Evolutionary conservation across 139 green algal species (phyloP), one percentile per base, ranked within the genome.

Genomic region (Limnomonas spitsbergensis): DNA sequence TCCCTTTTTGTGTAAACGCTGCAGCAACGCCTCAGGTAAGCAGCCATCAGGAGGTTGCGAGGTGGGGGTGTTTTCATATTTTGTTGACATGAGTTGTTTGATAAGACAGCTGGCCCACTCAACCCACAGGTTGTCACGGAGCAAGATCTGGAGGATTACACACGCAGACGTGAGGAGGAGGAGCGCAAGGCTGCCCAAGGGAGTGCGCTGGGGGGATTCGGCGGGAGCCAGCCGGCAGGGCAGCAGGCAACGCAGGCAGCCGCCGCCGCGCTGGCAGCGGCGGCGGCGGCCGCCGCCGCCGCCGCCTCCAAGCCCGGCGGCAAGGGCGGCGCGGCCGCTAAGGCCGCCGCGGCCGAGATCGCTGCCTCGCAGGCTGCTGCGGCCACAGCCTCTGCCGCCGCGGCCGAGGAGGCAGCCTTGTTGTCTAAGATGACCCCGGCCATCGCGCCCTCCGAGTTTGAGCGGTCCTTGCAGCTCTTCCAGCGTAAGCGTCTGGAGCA

Each of bases 191-290:
- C 78, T 52, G 82, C 80, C 4, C 71, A 56, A 20, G 76, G 56
- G 14, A 73, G 75, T 35, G 79, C 74, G 2, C 39, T 89, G 4
- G 81, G 85, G 9, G 82, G 84, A 3, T 86, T 86, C 40, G 75
- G 78, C 38, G 76, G 35, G 2, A 68, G 38, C 1, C 47, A 14
- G 14, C 14, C 47, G 14, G 47, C 47, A 20, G 14, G 2, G 42
- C 67, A 9, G 74, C 80, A 35, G n/a, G 29, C 31, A 47, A 1
- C 26, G 32, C 36, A 40, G 4, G 26, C 20, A 1, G 6, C 40
- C 42, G 4, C 4, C 7, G 54, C 54, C 54, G 54, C 32, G 54
- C 4, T 4, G 4, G 54, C 54, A 69, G 54, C 54, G 4, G 7
- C 54, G 7, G 54, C 54, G 7, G 54, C 54, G n/a, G n/a, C n/a